Conservation (phyloP, 352 stramenopile species). For the Phytophthora pinifolia region DNA sequence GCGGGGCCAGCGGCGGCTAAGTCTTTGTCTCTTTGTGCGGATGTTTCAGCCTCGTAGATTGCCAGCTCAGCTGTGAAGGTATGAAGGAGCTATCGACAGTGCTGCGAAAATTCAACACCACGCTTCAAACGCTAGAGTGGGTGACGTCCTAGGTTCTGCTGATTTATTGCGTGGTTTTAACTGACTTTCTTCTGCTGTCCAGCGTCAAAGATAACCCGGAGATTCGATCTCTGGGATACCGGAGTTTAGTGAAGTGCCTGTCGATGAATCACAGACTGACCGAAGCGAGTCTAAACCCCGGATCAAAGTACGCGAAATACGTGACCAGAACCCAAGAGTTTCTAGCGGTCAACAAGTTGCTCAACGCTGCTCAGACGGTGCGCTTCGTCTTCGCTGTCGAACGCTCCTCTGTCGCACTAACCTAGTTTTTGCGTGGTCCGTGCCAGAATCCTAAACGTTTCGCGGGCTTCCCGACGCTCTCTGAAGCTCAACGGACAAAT, state of each 20-base stretch:
- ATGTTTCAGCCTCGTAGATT: constrained; percentile 35
- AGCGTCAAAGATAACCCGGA: constrained; percentile 46
- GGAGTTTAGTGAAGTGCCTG: constrained; percentile 44
- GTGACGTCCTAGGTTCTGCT: too few relatives aligned
- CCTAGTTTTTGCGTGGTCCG: background rate
- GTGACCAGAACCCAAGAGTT: constrained; percentile 28
- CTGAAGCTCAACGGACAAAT: constrained; percentile 52
- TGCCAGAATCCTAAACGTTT: constrained; percentile 23
- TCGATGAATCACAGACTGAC: constrained; percentile 42
- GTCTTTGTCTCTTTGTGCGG: background rate
- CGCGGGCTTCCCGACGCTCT: constrained; percentile 41
- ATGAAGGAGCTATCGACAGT: constrained; percentile 29
- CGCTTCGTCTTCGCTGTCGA: background rate
- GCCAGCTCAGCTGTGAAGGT: constrained; percentile 48
- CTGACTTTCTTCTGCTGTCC: background rate
- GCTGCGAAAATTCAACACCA: constrained; percentile 53
- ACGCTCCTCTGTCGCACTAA: background rate
- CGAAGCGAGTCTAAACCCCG: constrained; percentile 31
- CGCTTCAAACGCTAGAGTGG: constrained; percentile 42
- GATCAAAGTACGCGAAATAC: constrained; percentile 35
- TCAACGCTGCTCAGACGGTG: constrained; percentile 30
- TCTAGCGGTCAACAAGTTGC: constrained; percentile 46
- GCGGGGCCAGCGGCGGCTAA: background rate
- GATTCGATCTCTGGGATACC: constrained; percentile 45
- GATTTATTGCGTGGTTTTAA: too few relatives aligned